phyloP scores from a whole-genome alignment of 441 rosid species.

The Pelargonium citronellum region DNA sequence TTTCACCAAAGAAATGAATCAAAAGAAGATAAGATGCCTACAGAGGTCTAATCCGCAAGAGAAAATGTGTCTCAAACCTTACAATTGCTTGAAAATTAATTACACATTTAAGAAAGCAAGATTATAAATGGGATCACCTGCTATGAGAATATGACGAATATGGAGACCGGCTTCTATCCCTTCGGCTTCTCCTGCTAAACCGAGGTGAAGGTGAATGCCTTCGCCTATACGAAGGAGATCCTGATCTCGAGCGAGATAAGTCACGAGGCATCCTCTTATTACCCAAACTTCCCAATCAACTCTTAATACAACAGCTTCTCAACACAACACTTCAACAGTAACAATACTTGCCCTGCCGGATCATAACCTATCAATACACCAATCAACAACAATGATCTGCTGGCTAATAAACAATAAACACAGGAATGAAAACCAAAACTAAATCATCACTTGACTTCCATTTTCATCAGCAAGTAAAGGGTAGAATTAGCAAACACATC shows the following conservation, averaged over 20 bases:
- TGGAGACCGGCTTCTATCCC: slow-evolving; percentile 79
- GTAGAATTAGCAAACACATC: neutral
- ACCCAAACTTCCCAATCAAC: neutral
- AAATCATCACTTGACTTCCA: neutral
- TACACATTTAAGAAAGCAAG: slow-evolving; percentile 24
- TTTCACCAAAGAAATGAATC: slow-evolving; percentile 11
- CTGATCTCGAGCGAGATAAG: slow-evolving; percentile 62
- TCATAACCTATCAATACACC: neutral
- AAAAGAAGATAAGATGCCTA: slow-evolving; percentile 25
- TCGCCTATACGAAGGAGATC: slow-evolving; percentile 66
- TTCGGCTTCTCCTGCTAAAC: slow-evolving; percentile 67
- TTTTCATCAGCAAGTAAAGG: neutral
- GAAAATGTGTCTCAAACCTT: slow-evolving; percentile 31
- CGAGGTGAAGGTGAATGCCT: slow-evolving; percentile 72
- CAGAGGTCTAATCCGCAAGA: slow-evolving; percentile 34
- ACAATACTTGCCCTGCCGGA: neutral
- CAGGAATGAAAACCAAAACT: neutral
- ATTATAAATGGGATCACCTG: slow-evolving; percentile 76
- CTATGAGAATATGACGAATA: slow-evolving; percentile 61
- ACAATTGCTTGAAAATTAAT: slow-evolving; percentile 25
- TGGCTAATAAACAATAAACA: neutral
- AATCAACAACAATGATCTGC: neutral
- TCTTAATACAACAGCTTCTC: neutral
- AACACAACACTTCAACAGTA: neutral
- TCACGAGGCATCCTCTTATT: slow-evolving; percentile 63